A percentile compares a stretch with the other conserved stretches of the same genome.
Conservation (phyloP, 345 rosid genomes). For the Camelina sativa region DNA sequence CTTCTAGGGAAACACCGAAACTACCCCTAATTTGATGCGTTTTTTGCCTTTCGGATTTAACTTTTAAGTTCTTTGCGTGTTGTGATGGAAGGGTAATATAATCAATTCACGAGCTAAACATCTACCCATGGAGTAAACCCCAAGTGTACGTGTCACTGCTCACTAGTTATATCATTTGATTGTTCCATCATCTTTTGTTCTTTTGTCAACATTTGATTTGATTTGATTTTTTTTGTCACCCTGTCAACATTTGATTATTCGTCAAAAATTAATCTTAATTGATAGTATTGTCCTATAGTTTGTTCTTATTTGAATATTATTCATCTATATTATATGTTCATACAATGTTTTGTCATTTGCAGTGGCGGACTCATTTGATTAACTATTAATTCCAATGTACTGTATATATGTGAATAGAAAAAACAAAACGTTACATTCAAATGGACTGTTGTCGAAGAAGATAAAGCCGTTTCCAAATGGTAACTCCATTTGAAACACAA, state of each 20-base stretch:
- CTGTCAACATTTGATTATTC: not conserved
- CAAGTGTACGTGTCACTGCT: constrained; percentile 30
- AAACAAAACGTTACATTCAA: too few relatives aligned
- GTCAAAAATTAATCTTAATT: not conserved
- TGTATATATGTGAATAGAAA: too few relatives aligned
- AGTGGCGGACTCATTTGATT: too few relatives aligned
- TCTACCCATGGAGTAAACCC: constrained; percentile 28
- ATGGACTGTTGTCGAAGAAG: constrained; percentile 13
- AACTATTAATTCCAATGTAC: too few relatives aligned
- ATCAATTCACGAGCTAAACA: not conserved
- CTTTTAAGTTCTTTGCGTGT: not conserved
- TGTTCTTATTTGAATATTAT: constrained; percentile 19
- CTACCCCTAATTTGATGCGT: not conserved
- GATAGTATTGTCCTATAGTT: not conserved
- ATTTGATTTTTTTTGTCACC: too few relatives aligned
- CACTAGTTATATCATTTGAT: not conserved
- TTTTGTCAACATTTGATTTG: constrained; percentile 28
- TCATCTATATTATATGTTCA: not conserved
- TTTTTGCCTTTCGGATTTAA: not conserved
- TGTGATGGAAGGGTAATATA: not conserved
- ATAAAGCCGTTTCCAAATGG: constrained; percentile 17
- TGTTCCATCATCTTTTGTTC: not conserved
- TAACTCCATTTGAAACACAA: constrained; percentile 35
- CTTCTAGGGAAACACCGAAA: not conserved
- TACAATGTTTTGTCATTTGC: not conserved